Base-by-base conservation (phyloP, 768 basidiomycete genomes). In the Calocybe cyanea region DNA sequence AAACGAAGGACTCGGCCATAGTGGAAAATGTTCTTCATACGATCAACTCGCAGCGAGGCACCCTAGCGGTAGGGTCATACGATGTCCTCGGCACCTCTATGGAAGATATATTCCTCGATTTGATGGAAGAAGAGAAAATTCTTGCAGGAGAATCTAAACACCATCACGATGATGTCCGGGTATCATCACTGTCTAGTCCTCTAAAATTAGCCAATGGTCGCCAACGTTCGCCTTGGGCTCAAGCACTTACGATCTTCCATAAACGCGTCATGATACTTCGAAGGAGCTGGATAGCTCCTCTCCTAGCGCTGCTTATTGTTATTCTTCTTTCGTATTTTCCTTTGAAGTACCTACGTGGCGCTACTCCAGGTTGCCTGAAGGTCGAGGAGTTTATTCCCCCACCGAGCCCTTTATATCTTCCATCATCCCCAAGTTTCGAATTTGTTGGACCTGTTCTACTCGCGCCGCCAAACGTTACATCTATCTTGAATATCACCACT, bases 41-140 rank as follows among this genome's bases (percentile, higher is more conserved):
- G 6, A 56, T 83, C 2, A 71, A 81, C 14, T 43, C 54, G 0
- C 63, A 75, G n/a, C 60, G 59, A 31, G 49, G 40, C 13, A 46
- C 48, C 0, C 60, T 64, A 30, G 47, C 52, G 6, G 59, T 81
- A 20, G 52, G 57, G 0, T 72, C 71, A 1, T 80, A 77, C 50
- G 80, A 84, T 37, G 66, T 83, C 13, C 59, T 76, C 23, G 75
- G 77, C 7, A 76, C 80, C 0, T 73, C 80, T 13, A 75, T 84
- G 30, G 82, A 84, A 54, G 78, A 82, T 38, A 77, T 84, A 40
- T 84, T 84, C 61, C 65, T 84, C 11, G 66, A 70, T 23, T 60
- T 84, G 18, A 82, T 81, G 78, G 59, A 63, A 34, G 37, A 21
- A 23, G 55, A 63, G 0, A 63, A 66, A 17, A 54, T 60, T 18